Base-by-base conservation (phyloP, 371 early-diverging fungal genomes). In the Lichtheimia ramosa region DNA sequence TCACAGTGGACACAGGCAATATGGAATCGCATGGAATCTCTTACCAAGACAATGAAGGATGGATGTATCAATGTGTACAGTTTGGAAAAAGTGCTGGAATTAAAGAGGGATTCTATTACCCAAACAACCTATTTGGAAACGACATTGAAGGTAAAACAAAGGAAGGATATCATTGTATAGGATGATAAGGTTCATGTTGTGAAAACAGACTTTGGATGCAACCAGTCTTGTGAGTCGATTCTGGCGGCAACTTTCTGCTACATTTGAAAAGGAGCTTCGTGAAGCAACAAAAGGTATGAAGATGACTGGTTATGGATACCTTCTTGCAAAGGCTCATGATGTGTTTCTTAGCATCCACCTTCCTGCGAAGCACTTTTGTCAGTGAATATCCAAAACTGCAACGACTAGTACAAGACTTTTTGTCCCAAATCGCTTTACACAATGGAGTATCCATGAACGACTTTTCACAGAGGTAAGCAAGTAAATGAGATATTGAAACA, bases 301-400 rank as follows among this genome's bases (percentile, higher is more conserved):
- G 48, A 46, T 46, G n/a, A 16, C 15, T 46, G n/a, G 46, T 18
- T 10, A 7, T 46, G 2, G 46, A 8, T 21, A 0, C 5, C 5
- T 23, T 27, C 51, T 51, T 25, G 5, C 20, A 54, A 40, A 13
- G 16, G 21, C 12, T 27, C n/a, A 15, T 39, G 24, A 18, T 54
- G n/a, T 23, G 0, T 14, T 21, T 28, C 41, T 23, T 52, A 86
- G 86, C 71, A 23, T 87, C 89, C 5, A 78, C 80, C 14, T 85
- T 85, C 59, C 58, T 93, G 24, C 88, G 86, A 41, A 88, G 87
- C 51, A 85, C 85, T 0, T 80, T 93, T 54, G 82, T 90, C 48
- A 80, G 81, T 8, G 91, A 92, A 10, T 93, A 91, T 66, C 92
- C 92, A 14, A 83, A 83, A 53, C 59, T 93, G 5, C 66, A 92